phyloP scores from a whole-genome alignment of 129 eudicot genomes.

The Arctium minus region DNA sequence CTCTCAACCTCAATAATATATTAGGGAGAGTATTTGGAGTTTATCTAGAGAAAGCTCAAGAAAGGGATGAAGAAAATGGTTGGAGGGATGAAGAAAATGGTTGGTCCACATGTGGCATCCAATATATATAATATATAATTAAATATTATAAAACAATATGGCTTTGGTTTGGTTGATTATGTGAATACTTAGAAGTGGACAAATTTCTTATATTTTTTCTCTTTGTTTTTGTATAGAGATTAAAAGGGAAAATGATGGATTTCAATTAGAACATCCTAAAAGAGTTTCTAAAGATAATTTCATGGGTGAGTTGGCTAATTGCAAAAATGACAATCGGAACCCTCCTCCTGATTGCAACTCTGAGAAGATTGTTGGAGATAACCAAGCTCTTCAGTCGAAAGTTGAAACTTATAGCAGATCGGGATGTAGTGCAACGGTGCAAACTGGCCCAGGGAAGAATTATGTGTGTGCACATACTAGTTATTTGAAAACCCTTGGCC shows the following conservation, averaged over 20 bases:
- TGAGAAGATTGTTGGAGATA: slow-evolving; percentile 1
- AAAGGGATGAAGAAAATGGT: too few species aligned
- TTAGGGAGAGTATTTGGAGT: too few species aligned
- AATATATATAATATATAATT: too few species aligned
- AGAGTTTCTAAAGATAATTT: background rate
- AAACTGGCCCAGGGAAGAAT: slow-evolving; percentile 23
- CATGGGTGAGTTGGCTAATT: slow-evolving; percentile 22
- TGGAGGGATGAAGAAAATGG: too few species aligned
- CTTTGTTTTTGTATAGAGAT: slow-evolving; percentile 15
- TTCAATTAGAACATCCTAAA: background rate
- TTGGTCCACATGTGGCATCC: too few species aligned
- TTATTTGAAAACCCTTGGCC: slow-evolving; percentile 66
- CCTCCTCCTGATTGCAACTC: slow-evolving; percentile 11
- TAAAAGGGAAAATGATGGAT: background rate
- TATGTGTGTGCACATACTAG: slow-evolving; percentile 49
- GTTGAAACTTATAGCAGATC: slow-evolving; percentile 19
- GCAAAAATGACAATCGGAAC: slow-evolving; percentile 11
- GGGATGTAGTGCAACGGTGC: background rate
- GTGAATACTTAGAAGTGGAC: background rate
- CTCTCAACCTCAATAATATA: too few species aligned
- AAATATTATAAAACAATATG: background rate
- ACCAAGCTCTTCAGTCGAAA: slow-evolving; percentile 9
- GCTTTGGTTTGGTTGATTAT: background rate
- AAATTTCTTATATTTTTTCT: background rate
- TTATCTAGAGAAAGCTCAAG: too few species aligned